Evolutionary conservation across 768 basidiomycete genomes (phyloP).

Genomic region (Podaxis pistillaris): DNA sequence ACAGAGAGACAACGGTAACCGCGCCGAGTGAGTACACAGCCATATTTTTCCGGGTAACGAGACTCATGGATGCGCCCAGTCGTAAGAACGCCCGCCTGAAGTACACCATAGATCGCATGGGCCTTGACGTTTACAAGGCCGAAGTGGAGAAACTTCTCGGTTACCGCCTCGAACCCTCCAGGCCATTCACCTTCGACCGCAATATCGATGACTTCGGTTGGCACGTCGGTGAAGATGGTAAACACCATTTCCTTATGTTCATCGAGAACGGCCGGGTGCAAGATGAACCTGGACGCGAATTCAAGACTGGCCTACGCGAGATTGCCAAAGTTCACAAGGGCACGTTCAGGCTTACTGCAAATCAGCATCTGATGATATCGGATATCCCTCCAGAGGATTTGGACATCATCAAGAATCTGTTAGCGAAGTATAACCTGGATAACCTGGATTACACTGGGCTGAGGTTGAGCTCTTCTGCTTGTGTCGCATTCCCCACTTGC

Average conservation of each 20-base stretch:
- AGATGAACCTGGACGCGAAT: slow-evolving; percentile 86
- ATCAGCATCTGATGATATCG: slow-evolving; percentile 90
- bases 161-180: slow-evolving; percentile 69
- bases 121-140: slow-evolving; percentile 79
- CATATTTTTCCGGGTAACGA: neutral
- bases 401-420: slow-evolving; percentile 70
- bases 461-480: slow-evolving; percentile 88
- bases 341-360: slow-evolving; percentile 88
- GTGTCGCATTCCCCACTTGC: slow-evolving; percentile 97
- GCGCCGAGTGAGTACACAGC: slow-evolving; percentile 68
- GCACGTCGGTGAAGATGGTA: slow-evolving; percentile 83
- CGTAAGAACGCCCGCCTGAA: slow-evolving; percentile 90
- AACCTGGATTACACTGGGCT: slow-evolving; percentile 77
- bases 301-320: slow-evolving; percentile 90
- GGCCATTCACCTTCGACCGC: slow-evolving; percentile 77
- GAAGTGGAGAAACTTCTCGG: slow-evolving; percentile 91
- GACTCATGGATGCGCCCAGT: slow-evolving; percentile 28
- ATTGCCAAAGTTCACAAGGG: slow-evolving; percentile 96
- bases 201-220: slow-evolving; percentile 97
- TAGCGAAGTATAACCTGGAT: slow-evolving; percentile 87
- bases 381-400: slow-evolving; percentile 77
- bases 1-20: slow-evolving; percentile 95
- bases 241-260: slow-evolving; percentile 89
- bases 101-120: slow-evolving; percentile 97
- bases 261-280: slow-evolving; percentile 98